These are phyloP conservation scores for Dichomitus squalens DNA, from an alignment of 1,284 basidiomycete species.

Conservation along the genomic window DNA sequence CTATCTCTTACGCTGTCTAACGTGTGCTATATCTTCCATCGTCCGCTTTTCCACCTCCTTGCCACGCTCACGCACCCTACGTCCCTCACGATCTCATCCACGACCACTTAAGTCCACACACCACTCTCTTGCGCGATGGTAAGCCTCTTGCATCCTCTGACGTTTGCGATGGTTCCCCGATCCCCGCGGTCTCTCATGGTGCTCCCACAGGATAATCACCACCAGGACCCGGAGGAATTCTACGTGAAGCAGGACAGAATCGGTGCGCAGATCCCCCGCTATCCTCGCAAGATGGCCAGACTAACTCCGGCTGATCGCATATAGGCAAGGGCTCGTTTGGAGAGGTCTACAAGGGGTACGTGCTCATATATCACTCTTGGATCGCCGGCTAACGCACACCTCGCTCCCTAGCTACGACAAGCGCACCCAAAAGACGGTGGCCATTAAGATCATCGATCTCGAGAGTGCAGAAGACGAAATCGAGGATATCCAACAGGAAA, in stretches of 20 bases:
- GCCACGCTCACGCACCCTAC: constrained; percentile 8
- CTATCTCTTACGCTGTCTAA: constrained; percentile 18
- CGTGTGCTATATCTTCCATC: constrained; percentile 17
- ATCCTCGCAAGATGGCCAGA: neutral
- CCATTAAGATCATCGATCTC: constrained; percentile 98
- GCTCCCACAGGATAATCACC: constrained; percentile 56
- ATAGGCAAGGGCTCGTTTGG: constrained; percentile 95
- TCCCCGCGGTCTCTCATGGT: constrained; percentile 6
- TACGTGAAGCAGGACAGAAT: constrained; percentile 98
- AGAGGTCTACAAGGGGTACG: constrained; percentile 95
- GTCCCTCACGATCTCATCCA: constrained; percentile 25
- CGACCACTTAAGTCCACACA: constrained; percentile 21
- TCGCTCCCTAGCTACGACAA: constrained; percentile 80
- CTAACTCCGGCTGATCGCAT: neutral
- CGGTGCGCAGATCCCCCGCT: constrained; percentile 53
- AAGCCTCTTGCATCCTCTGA: constrained; percentile 2
- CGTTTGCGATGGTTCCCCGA: constrained; percentile 14
- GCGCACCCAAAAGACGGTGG: constrained; percentile 89
- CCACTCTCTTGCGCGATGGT: constrained; percentile 13
- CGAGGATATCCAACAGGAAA: constrained; percentile 99
- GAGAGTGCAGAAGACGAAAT: constrained; percentile 99
- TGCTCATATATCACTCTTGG: constrained; percentile 1
- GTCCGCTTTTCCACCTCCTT: constrained; percentile 2
- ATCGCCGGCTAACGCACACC: constrained; percentile 6
- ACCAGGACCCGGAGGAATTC: constrained; percentile 89